Evolutionary conservation across 495 filamentous ascomycete species (phyloP), one percentile per base, ranked within the genome.

Genomic region (Penicillium lagena): DNA sequence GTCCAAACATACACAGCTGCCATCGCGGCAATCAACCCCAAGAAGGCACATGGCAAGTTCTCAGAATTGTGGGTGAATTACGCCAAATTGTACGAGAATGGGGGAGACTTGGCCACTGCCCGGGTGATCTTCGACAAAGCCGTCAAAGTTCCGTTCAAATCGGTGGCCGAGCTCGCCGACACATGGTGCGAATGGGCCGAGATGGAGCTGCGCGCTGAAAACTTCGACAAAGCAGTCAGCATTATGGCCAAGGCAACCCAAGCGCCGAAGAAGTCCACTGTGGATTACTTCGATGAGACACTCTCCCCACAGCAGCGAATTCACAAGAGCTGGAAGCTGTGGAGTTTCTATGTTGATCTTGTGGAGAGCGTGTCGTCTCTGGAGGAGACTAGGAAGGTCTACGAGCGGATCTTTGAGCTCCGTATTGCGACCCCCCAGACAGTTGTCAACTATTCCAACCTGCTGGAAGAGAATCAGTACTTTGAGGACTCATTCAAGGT

Each of bases 171-270:
- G 62, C 78, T 97, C 31, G 94, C 94, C 35, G 93, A 97, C 52
- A 94, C 89, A 74, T 99, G 94, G 94, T 91, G 90, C 50, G 90
- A 95, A 69, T 97, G 90, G 90, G 90, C 93, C 9, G 91, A 97
- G 63, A 86, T 99, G 86, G 93, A 99, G 60, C 74, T 97, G 27
- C 85, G 94, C 22, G 86, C 86, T 47, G 89, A 99, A 55, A 93
- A 97, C 62, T 96, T 97, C 54, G 93, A 99, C 59, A 80, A 83
- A 48, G 94, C 93, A 10, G 86, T 96, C 43, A 81, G 83, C 43
- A 87, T 99, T 63, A 96, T 97, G 93, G 87, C 88, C 14, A 96
- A 95, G 62, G 93, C 93, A 10, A 91, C 90, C 10, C 89, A 95
- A 63, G 89, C 93, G 12, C 90, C 93, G 1, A 97, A 96, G 67